These are phyloP conservation scores for Gossypium lobatum DNA, from an alignment of 441 rosid genomes.

Conservation along the genomic window DNA sequence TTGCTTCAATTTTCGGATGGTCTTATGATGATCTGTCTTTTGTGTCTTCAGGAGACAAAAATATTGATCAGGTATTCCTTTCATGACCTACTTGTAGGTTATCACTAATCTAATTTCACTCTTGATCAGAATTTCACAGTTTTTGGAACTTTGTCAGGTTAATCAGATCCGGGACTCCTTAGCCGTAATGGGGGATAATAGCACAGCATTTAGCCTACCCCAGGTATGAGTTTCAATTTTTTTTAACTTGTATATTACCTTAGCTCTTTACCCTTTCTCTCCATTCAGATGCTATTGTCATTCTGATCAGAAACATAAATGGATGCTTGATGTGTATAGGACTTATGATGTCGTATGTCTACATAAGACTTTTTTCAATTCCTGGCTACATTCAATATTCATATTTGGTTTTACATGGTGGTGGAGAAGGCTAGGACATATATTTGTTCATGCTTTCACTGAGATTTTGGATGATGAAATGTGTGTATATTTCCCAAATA, in stretches of 20 bases:
- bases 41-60: constrained; percentile 76
- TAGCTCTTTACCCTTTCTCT: neutral
- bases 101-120: constrained; percentile 10
- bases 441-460: neutral
- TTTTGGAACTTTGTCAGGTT: constrained; percentile 43
- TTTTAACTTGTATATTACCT: neutral
- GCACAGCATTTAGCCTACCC: constrained; percentile 97
- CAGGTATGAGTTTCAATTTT: constrained; percentile 51
- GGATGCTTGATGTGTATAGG: neutral
- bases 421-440: neutral
- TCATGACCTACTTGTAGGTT: constrained; percentile 9
- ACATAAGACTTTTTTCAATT: neutral
- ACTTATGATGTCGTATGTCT: neutral
- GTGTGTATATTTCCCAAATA: neutral
- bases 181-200: constrained; percentile 93
- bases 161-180: constrained; percentile 92
- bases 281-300: neutral
- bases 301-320: neutral
- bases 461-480: constrained; percentile 7
- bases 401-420: neutral
- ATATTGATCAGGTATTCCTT: constrained; percentile 73
- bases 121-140: constrained; percentile 19
- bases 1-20: constrained; percentile 16
- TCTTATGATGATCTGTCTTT: constrained; percentile 24
- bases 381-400: neutral